Percentiles rank a stretch among this genome's conserved stretches.
Evolutionary conservation across 2,329 filamentous ascomycete genomes (phyloP).

Genomic region (Diaporthe sp.): DNA sequence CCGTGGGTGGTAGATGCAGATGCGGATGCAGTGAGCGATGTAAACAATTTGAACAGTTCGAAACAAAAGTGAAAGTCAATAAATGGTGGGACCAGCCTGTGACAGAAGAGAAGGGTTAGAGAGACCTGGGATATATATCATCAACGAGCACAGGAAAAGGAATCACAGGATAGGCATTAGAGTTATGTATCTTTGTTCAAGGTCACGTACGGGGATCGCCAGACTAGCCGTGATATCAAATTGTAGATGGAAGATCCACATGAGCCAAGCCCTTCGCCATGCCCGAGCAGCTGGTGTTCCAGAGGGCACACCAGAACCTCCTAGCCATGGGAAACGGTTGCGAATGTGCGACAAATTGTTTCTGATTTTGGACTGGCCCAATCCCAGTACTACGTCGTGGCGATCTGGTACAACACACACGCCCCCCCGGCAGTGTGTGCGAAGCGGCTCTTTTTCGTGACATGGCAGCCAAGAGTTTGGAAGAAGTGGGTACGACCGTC

Average conservation of each 20-base stretch:
- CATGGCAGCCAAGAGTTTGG: slow-evolving; percentile 35
- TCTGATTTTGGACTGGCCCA: slow-evolving; percentile 23
- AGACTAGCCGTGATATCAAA: slow-evolving; percentile 1
- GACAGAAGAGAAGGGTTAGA: slow-evolving; percentile 9
- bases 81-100: slow-evolving; percentile 29
- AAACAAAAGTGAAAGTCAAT: slow-evolving; percentile 14
- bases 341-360: slow-evolving; percentile 24
- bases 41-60: slow-evolving; percentile 6
- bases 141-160: neutral
- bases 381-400: slow-evolving; percentile 27
- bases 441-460: slow-evolving; percentile 33
- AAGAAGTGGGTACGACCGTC: slow-evolving; percentile 30
- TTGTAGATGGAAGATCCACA: slow-evolving; percentile 33
- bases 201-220: slow-evolving; percentile 8
- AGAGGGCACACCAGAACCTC: slow-evolving; percentile 28
- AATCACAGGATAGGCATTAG: neutral
- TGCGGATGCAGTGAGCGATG: neutral
- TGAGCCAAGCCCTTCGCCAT: slow-evolving; percentile 34
- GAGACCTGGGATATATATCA: slow-evolving; percentile 12
- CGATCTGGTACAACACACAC: slow-evolving; percentile 25
- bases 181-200: slow-evolving; percentile 8
- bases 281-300: slow-evolving; percentile 28
- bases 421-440: slow-evolving; percentile 24
- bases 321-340: slow-evolving; percentile 7
- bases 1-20: neutral